Evolutionary conservation across 306 rosid genomes (phyloP).

Genomic region (Dalbergia cochinchinensis): DNA sequence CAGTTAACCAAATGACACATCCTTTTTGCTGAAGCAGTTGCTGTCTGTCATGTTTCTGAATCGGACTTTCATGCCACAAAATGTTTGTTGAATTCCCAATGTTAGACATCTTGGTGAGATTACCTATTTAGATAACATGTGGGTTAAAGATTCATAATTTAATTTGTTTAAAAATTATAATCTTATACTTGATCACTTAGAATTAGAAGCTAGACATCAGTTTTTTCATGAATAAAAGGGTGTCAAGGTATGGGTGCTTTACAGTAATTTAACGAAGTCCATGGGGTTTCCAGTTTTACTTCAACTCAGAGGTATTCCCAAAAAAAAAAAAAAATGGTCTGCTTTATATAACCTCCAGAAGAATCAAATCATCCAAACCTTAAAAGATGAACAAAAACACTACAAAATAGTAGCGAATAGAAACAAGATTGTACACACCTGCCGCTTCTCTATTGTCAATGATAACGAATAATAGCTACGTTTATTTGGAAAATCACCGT

Average conservation of each 20-base stretch:
- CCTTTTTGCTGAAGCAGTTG: constrained; percentile 85
- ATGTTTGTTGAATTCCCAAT: constrained; percentile 77
- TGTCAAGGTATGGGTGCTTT: constrained; percentile 10
- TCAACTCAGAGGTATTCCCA: background rate
- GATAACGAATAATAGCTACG: background rate
- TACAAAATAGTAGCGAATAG: background rate
- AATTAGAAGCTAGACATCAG: constrained; percentile 8
- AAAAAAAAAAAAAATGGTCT: background rate
- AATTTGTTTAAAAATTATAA: background rate
- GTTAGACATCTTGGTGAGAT: constrained; percentile 48
- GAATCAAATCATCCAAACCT: constrained; percentile 9
- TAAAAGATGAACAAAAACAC: constrained; percentile 20
- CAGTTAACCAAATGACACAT: constrained; percentile 94
- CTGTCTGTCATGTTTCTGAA: constrained; percentile 80
- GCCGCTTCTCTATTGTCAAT: background rate
- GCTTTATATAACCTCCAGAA: background rate
- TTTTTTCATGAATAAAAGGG: background rate
- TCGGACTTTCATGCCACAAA: constrained; percentile 76
- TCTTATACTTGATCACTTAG: constrained; percentile 3
- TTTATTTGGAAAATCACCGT: background rate
- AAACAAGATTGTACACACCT: constrained; percentile 24
- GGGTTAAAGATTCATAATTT: constrained; percentile 48
- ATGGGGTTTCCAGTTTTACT: constrained; percentile 22
- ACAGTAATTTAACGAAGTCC: background rate
- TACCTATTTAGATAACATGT: constrained; percentile 61